Evolutionary conservation across 164 flowering plant species (phyloP).

Genomic region (Paratinospora sagittata): DNA sequence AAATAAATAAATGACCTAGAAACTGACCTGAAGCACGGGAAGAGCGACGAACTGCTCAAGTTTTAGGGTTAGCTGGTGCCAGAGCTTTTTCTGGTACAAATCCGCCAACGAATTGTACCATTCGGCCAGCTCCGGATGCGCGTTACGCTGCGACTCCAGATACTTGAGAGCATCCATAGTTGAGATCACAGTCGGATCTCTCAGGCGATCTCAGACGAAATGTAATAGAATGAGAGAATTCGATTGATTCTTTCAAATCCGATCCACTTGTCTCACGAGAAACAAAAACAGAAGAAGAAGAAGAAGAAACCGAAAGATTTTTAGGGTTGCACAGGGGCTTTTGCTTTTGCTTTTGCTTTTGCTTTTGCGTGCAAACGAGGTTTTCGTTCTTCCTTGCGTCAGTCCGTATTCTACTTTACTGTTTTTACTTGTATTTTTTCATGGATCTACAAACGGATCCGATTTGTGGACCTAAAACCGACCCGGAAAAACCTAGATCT

Average conservation of each 20-base stretch:
- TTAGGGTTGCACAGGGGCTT: background rate
- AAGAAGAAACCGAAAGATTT: background rate
- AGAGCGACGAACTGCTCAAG: conserved; percentile 92
- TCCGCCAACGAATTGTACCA: conserved; percentile 83
- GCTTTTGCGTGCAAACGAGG: background rate
- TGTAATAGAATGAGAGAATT: background rate
- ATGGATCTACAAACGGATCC: background rate
- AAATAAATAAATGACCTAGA: background rate
- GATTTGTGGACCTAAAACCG: background rate
- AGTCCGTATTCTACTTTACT: background rate
- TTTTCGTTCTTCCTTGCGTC: background rate
- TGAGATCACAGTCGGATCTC: background rate
- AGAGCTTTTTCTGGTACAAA: conserved; percentile 91
- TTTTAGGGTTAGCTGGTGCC: conserved; percentile 95
- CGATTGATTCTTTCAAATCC: background rate
- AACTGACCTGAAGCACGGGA: conserved; percentile 58
- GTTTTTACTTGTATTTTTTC: no score
- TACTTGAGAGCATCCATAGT: conserved; percentile 81
- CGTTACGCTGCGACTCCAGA: conserved; percentile 57
- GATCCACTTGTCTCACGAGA: background rate
- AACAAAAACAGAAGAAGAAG: background rate
- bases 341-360: background rate
- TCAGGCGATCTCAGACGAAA: background rate
- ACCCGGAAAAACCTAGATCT: background rate
- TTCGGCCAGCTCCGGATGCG: conserved; percentile 83